phyloP scores from a whole-genome alignment of 2,329 filamentous ascomycete species.

The Cryphonectria naterciae region DNA sequence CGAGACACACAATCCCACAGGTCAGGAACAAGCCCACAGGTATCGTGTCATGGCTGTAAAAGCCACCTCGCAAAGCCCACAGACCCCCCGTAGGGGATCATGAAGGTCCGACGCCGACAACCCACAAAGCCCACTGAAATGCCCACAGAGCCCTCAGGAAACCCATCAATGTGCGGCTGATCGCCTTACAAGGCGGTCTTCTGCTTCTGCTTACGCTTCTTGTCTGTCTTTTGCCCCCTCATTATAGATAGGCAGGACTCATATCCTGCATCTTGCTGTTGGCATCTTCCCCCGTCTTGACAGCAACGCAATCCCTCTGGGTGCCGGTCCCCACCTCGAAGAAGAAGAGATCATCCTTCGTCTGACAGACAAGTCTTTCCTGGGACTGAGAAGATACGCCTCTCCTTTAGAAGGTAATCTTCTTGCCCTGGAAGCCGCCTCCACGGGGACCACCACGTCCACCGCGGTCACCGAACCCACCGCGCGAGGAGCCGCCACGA shows the following conservation, averaged over 20 bases:
- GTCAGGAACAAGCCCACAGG: constrained; percentile 55
- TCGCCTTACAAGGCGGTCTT: constrained; percentile 64
- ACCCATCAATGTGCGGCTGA: constrained; percentile 44
- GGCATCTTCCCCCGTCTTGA: background rate
- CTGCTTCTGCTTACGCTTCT: constrained; percentile 59
- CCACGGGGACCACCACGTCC: constrained; percentile 45
- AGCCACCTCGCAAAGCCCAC: constrained; percentile 44
- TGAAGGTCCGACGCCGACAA: constrained; percentile 57
- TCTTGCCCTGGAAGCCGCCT: constrained; percentile 75
- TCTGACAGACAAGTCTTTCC: background rate
- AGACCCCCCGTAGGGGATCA: constrained; percentile 43
- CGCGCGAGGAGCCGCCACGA: constrained; percentile 45
- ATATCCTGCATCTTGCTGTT: background rate
- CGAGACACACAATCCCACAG: constrained; percentile 37
- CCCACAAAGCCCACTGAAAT: constrained; percentile 59
- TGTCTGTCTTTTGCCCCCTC: constrained; percentile 12
- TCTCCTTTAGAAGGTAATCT: constrained; percentile 67
- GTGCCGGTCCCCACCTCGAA: background rate
- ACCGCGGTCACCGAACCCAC: constrained; percentile 47
- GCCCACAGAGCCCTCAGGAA: constrained; percentile 51
- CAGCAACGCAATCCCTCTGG: background rate
- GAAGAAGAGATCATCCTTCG: background rate
- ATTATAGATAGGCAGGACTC: constrained; percentile 1
- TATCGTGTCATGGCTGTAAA: constrained; percentile 50
- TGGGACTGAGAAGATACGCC: constrained; percentile 8